Evolutionary conservation across 768 basidiomycete genomes (phyloP).

Genomic region (Chalciporus piperatus): DNA sequence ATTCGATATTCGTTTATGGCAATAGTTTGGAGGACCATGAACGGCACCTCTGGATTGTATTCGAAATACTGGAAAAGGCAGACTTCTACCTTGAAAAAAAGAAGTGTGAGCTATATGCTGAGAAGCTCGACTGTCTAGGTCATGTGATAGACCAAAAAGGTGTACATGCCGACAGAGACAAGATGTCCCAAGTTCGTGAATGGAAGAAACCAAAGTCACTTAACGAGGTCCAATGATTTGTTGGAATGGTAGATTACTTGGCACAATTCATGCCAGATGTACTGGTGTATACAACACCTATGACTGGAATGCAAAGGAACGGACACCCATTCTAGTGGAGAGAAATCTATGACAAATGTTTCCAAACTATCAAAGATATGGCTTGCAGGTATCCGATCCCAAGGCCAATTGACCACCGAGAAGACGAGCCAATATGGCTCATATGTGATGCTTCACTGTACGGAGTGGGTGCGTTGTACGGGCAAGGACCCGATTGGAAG

Average conservation of each 20-base stretch:
- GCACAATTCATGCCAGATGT: conserved; percentile 27
- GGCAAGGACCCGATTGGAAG: conserved; percentile 28
- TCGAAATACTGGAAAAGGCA: conserved; percentile 26
- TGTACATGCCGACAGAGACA: conserved; percentile 36
- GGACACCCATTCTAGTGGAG: conserved; percentile 27
- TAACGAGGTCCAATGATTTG: conserved; percentile 38
- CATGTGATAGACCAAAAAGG: conserved; percentile 40
- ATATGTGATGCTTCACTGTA: conserved; percentile 25
- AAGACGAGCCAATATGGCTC: conserved; percentile 26
- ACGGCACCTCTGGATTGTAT: conserved; percentile 13
- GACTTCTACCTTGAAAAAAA: conserved; percentile 32
- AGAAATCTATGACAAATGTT: conserved; percentile 23
- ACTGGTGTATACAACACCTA: conserved; percentile 5
- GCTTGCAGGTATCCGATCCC: conserved; percentile 18
- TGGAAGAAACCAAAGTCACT: conserved; percentile 25
- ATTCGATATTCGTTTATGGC: conserved; percentile 34
- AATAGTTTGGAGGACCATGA: conserved; percentile 36
- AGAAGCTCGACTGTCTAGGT: conserved; percentile 36
- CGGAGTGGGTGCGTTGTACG: conserved; percentile 27
- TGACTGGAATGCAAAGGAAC: no score
- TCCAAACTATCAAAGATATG: conserved; percentile 21
- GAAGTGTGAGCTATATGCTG: conserved; percentile 35
- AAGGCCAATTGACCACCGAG: conserved; percentile 17
- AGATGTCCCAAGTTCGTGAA: conserved; percentile 19
- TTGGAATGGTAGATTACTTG: conserved; percentile 36